Conservation (phyloP, 169 alveolate genomes). For the Eimeria acervulina region DNA sequence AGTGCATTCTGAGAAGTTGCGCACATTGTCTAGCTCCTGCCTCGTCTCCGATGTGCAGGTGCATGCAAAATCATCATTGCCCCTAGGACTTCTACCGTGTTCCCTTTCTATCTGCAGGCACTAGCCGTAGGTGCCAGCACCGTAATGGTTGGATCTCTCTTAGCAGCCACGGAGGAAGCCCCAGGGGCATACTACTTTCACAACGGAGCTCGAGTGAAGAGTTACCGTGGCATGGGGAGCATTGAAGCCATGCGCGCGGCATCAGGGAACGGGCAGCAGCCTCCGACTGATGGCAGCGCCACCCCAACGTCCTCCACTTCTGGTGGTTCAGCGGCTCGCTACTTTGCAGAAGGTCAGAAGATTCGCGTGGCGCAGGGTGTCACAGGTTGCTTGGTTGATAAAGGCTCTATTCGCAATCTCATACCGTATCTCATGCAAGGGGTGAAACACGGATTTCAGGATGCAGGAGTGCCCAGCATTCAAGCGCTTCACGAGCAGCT, state of each 20-base stretch:
- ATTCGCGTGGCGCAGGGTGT: constrained; percentile 93
- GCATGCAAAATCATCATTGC: background rate
- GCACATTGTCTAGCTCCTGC: background rate
- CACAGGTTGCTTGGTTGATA: constrained; percentile 93
- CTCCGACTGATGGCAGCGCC: constrained; percentile 33
- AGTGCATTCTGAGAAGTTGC: background rate
- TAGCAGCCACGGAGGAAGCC: constrained; percentile 97
- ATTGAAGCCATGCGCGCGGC: constrained; percentile 86
- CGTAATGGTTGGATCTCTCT: constrained; percentile 95
- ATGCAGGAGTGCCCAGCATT: constrained; percentile 77
- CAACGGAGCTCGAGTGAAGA: constrained; percentile 90
- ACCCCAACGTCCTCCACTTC: background rate
- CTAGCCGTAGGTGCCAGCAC: constrained; percentile 96
- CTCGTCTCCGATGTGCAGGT: background rate
- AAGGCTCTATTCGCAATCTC: constrained; percentile 91
- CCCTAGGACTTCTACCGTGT: background rate
- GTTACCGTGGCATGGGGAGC: constrained; percentile 90
- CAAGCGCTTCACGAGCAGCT: constrained; percentile 74
- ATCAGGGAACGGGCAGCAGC: constrained; percentile 41
- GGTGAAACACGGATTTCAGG: constrained; percentile 85
- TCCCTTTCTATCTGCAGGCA: constrained; percentile 82
- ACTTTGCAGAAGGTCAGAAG: constrained; percentile 88
- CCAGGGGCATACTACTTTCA: constrained; percentile 96
- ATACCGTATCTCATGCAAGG: constrained; percentile 92
- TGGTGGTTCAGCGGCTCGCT: constrained; percentile 86